phyloP scores from a whole-genome alignment of 2,329 filamentous ascomycete species.

The Ceratocystis destructans region DNA sequence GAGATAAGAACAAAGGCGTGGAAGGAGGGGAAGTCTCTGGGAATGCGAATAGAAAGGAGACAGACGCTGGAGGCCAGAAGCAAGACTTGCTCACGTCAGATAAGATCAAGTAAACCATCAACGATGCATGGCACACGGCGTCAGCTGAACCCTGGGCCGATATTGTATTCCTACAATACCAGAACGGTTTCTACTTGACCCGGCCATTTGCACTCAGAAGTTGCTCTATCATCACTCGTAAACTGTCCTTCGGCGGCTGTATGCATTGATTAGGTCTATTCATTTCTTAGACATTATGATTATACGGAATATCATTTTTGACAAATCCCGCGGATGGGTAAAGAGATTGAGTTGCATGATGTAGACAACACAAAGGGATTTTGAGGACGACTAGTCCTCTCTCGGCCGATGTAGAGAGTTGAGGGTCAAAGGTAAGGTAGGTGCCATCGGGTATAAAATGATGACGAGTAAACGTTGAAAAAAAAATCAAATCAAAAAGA shows the following conservation, averaged over 20 bases:
- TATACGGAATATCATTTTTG: neutral
- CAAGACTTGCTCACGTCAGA: constrained; percentile 34
- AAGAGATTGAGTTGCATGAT: neutral
- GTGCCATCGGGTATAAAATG: too few species aligned
- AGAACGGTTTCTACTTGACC: constrained; percentile 12
- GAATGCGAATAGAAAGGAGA: neutral
- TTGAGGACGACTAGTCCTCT: neutral
- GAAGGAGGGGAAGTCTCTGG: neutral
- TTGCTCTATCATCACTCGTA: constrained; percentile 31
- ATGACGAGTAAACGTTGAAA: too few species aligned
- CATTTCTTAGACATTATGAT: constrained; percentile 6
- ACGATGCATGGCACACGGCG: constrained; percentile 6
- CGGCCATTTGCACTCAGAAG: constrained; percentile 14
- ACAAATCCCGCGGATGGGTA: neutral
- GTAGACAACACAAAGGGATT: neutral
- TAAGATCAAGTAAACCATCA: constrained; percentile 47
- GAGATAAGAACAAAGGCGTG: constrained; percentile 7
- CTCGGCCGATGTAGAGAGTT: too few species aligned
- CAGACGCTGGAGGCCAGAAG: neutral
- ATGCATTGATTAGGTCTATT: neutral
- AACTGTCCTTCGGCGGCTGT: constrained; percentile 13
- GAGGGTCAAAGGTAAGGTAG: too few species aligned
- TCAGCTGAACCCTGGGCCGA: constrained; percentile 12
- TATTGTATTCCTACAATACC: constrained; percentile 24
- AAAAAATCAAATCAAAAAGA: too few species aligned